phyloP scores from a whole-genome alignment of 176 grass and related monocot species.

The Elymus sibiricus region DNA sequence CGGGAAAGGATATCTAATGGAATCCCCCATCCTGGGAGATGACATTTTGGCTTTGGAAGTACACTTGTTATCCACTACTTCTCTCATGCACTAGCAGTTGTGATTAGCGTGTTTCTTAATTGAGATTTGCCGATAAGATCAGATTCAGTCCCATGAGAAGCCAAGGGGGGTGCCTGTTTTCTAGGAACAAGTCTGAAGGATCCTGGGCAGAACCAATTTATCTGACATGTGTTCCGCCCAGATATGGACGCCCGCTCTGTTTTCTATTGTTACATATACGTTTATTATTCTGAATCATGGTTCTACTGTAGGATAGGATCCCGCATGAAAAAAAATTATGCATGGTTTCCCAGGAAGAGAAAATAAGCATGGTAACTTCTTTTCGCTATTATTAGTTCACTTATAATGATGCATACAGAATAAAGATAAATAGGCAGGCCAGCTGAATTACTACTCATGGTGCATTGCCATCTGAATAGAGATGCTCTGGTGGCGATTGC shows the following conservation, averaged over 20 bases:
- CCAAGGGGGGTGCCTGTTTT: not conserved
- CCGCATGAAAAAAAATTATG: not conserved
- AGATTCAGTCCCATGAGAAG: constrained; percentile 16
- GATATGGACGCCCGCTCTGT: not conserved
- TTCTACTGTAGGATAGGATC: constrained; percentile 6
- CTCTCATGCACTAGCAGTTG: not conserved
- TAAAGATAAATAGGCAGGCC: not conserved
- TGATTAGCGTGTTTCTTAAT: constrained; percentile 30
- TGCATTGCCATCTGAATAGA: not conserved
- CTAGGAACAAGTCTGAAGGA: constrained; percentile 2
- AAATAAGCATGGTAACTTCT: not conserved
- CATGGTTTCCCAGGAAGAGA: not conserved
- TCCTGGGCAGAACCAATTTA: constrained; percentile 26
- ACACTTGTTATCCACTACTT: constrained; percentile 11
- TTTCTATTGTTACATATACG: not conserved
- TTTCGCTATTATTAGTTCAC: not conserved
- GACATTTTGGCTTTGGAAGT: constrained; percentile 36
- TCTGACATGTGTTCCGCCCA: not conserved
- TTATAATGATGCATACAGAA: not conserved
- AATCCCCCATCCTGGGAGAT: constrained; percentile 45
- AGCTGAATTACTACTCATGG: not conserved
- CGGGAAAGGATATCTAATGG: constrained; percentile 39
- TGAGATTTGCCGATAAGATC: constrained; percentile 24
- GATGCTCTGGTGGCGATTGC: not conserved
- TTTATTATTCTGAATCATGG: not conserved